Base-by-base conservation (phyloP, 192 early-diverging fungal genomes). In the Chytriomyces sp. region DNA sequence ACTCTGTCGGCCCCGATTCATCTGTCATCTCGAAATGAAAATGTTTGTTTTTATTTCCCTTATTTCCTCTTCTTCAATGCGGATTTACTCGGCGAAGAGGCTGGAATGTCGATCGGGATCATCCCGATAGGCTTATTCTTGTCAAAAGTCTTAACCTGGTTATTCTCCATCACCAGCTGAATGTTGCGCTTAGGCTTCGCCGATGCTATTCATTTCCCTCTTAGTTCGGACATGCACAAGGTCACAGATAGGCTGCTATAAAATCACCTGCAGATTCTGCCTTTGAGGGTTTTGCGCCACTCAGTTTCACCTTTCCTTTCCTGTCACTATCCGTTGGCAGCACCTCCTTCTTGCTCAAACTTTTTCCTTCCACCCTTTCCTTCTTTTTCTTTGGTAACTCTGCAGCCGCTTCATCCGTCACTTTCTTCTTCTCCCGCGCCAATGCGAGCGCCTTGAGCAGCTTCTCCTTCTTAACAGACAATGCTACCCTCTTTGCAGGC, bases 91-190 rank as follows among this genome's bases (percentile, higher is more conserved):
- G 65, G 65, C 28, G 65, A 68, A 17, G 34, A 30, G 7, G 28
- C 14, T 6, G 65, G 52, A 12, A 68, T 33, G 17, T 68, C 65
- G 30, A 68, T 56, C 8, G 65, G 52, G 34, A 56, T 68, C 65
- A 56, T 68, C 7, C 65, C 65, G 25, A 68, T 56, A 12, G 65
- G 65, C 34, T 17, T 10, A 31, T 5, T 19, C 52, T 55, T 68
- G 52, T 68, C 52, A 36, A 55, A 68, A 25, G 52, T 68, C 56
- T 78, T 78, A 44, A 64, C 49, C 38, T 32, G 49, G 72, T 78
- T 78, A 36, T 78, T 73, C 19, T 78, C 66, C 65, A 78, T 38
- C 34, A 57, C 55, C 17, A 78, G 62, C 22, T 53, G 37, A 38
- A 78, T 69, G 57, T 61, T 39, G 40, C 72, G 64, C 64, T 67